Conservation (phyloP, 176 grass and related monocot genomes). For the Dendrocalamus sinicus region DNA sequence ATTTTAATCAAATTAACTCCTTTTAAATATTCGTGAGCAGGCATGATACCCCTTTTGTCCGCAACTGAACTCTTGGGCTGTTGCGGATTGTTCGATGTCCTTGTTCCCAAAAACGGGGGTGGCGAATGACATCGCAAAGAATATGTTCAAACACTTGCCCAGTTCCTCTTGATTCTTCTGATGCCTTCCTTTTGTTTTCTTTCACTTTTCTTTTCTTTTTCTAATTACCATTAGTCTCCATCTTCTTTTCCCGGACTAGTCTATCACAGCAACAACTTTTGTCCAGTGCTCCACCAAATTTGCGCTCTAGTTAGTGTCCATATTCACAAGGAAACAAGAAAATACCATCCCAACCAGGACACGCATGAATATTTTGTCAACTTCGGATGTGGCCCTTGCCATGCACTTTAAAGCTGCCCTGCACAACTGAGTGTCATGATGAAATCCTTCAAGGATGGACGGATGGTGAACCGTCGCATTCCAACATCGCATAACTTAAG, state of each 20-base stretch:
- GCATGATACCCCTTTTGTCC: too few species aligned
- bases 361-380: slow-evolving; percentile 15
- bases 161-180: slow-evolving; percentile 15
- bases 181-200: slow-evolving; percentile 16
- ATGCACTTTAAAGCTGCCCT: slow-evolving; percentile 29
- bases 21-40: too few species aligned
- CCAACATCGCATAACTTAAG: slow-evolving; percentile 7
- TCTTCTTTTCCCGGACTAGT: neutral
- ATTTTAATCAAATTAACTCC: too few species aligned
- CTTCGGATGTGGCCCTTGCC: slow-evolving; percentile 30
- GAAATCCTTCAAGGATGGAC: slow-evolving; percentile 27
- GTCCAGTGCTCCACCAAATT: neutral
- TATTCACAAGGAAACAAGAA: neutral
- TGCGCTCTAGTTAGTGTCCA: neutral
- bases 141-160: slow-evolving; percentile 20
- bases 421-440: slow-evolving; percentile 32
- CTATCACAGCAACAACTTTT: slow-evolving; percentile 35
- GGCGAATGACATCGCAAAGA: slow-evolving; percentile 43
- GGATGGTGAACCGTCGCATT: slow-evolving; percentile 6
- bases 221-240: slow-evolving; percentile 1
- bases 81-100: too few species aligned
- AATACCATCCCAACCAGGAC: neutral
- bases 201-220: slow-evolving; percentile 22
- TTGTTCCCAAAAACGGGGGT: neutral
- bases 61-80: too few species aligned